phyloP scores from a whole-genome alignment of 192 early-diverging fungal species.

The Diversispora epigaea region DNA sequence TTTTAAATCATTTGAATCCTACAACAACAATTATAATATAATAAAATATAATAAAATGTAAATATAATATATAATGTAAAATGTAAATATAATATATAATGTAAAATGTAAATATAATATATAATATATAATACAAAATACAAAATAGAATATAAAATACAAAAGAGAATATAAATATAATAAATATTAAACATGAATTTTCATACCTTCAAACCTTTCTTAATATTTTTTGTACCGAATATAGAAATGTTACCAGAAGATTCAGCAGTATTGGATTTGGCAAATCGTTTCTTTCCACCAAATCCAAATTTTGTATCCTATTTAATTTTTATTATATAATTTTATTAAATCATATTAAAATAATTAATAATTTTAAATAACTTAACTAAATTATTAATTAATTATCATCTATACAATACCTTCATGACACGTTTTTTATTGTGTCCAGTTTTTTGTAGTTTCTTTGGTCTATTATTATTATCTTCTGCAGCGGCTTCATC shows the following conservation, averaged over 20 bases:
- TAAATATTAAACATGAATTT: background rate
- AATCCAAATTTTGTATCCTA: constrained; percentile 91
- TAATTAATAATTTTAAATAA: background rate
- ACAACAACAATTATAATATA: constrained; percentile 32
- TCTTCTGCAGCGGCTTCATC: constrained; percentile 44
- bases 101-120: no score
- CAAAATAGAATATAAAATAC: no score
- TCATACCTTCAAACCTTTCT: constrained; percentile 20
- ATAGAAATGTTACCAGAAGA: constrained; percentile 70
- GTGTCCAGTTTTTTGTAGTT: constrained; percentile 1
- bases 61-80: constrained; percentile 27
- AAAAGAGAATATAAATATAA: background rate
- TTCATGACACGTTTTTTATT: constrained; percentile 14
- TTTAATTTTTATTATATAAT: background rate
- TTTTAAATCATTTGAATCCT: background rate
- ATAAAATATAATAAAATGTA: constrained; percentile 34
- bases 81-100: background rate
- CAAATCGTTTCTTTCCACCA: constrained; percentile 80
- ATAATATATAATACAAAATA: no score
- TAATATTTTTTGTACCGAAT: constrained; percentile 55
- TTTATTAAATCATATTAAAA: constrained; percentile 28
- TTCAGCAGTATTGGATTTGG: constrained; percentile 80
- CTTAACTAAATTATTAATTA: background rate
- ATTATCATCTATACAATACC: constrained; percentile 27
- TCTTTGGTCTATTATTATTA: background rate